Evolutionary conservation across 2,329 filamentous ascomycete genomes (phyloP).

Genomic region (Leptographium radiaticola): DNA sequence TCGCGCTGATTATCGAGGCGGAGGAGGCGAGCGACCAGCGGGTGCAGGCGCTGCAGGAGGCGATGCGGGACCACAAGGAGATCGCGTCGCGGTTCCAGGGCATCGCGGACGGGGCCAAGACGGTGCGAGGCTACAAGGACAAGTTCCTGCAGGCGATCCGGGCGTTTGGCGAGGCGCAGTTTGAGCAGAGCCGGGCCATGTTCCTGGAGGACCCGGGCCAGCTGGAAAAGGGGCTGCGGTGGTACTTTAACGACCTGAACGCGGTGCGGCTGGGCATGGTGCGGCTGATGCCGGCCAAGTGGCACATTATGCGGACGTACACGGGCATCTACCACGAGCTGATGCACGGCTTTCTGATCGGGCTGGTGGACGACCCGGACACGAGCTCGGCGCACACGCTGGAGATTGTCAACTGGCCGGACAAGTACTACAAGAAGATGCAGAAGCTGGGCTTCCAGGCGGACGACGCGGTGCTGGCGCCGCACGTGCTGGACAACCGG

Average conservation of each 20-base stretch:
- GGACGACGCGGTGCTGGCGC: constrained; percentile 50
- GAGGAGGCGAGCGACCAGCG: constrained; percentile 95
- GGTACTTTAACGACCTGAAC: constrained; percentile 97
- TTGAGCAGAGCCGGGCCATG: constrained; percentile 55
- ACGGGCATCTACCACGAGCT: constrained; percentile 80
- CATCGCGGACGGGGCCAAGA: constrained; percentile 85
- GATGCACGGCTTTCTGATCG: constrained; percentile 89
- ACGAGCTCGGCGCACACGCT: constrained; percentile 80
- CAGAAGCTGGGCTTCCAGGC: constrained; percentile 68
- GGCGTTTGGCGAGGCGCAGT: constrained; percentile 58
- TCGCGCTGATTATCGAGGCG: constrained; percentile 85
- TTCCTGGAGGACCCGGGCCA: constrained; percentile 75
- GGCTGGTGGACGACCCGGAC: constrained; percentile 69
- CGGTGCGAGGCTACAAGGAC: constrained; percentile 89
- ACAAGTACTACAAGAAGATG: constrained; percentile 96
- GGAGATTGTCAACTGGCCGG: constrained; percentile 86
- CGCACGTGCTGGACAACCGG: constrained; percentile 81
- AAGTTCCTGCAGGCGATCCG: constrained; percentile 79
- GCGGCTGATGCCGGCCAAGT: constrained; percentile 84
- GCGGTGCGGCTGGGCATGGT: constrained; percentile 90
- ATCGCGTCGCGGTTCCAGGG: constrained; percentile 88
- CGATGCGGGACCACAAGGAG: constrained; percentile 89
- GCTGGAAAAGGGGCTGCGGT: constrained; percentile 78
- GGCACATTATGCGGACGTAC: constrained; percentile 89
- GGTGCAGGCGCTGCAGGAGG: constrained; percentile 82